Conservation (phyloP, 768 basidiomycete genomes). For the Pholiota microspora region DNA sequence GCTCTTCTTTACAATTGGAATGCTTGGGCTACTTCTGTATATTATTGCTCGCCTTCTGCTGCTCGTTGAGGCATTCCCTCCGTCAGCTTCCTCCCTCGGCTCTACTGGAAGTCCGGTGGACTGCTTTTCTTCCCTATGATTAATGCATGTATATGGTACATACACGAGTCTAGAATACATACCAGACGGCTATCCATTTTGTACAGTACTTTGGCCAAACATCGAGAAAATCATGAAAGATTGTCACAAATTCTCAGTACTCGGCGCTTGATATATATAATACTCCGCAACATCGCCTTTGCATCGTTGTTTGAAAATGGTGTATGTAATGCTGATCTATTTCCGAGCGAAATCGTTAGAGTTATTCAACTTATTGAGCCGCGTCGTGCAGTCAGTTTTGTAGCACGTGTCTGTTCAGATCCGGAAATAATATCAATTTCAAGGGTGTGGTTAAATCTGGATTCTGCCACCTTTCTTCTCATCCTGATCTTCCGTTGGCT, state of each 20-base stretch:
- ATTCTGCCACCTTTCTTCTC: constrained; percentile 14
- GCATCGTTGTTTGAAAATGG: too few relatives aligned
- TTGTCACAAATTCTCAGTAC: too few relatives aligned
- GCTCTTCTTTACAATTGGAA: background rate
- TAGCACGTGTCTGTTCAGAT: constrained; percentile 24
- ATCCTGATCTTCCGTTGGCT: constrained; percentile 17
- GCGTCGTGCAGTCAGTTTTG: constrained; percentile 9
- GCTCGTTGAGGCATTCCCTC: constrained; percentile 12
- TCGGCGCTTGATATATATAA: too few relatives aligned
- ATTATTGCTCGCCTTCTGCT: constrained; percentile 11
- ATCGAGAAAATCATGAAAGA: too few relatives aligned
- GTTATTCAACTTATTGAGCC: too few relatives aligned
- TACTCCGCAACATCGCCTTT: too few relatives aligned
- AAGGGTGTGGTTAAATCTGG: constrained; percentile 2
- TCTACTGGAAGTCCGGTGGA: constrained; percentile 11
- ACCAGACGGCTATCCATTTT: too few relatives aligned
- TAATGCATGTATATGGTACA: too few relatives aligned
- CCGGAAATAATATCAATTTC: constrained; percentile 19
- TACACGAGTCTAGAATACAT: too few relatives aligned
- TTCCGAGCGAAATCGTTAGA: too few relatives aligned
- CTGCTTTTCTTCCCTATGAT: constrained; percentile 15
- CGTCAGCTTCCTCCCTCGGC: constrained; percentile 11
- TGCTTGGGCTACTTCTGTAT: constrained; percentile 7
- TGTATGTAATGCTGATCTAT: too few relatives aligned
- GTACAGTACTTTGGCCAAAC: too few relatives aligned